Evolutionary conservation across 805 yeast species (phyloP), one percentile per base, ranked within the genome.

Genomic region (Lachancea cidri): DNA sequence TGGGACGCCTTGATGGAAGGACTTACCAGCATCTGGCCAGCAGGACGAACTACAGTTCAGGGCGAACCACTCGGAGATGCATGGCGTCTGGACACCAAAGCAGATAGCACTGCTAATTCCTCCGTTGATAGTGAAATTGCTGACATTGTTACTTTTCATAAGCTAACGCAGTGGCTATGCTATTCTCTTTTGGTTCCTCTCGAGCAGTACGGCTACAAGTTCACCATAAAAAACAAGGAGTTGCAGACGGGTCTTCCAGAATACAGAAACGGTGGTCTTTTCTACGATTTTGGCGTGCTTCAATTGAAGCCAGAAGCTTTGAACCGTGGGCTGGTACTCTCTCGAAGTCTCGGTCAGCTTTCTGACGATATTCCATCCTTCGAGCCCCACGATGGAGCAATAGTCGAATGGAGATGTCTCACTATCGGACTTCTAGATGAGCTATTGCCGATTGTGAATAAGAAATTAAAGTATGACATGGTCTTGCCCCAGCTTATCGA

Each of bases 361-460:
- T 48, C 49, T 9, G 48, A 60, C 11, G 48, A 50, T 0, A 64
- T 75, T 17, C 83, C 84, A 29, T 64, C 73, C 2, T 79, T 69
- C 48, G 55, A 57, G 0, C 80, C 83, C 1, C 70, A 68, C 20
- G 77, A 76, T 50, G 83, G 80, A 36, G 73, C 70, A 16, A 77
- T 80, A 42, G 81, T 79, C 9, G 86, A 79, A 53, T 79, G 86
- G 86, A 69, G 86, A 54, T 76, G 83, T 24, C 62, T 71, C 37
- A 79, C 81, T 0, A 72, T 79, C 32, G 79, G 79, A 4, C 62
- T 79, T 29, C 58, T 79, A 35, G 86, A 79, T 52, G 55, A 65
- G 46, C 55, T 79, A 3, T 61, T 79, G 16, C 77, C 77, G 9
- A 45, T 73, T 38, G 73, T 79, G 29, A 79, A 79, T 48, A 62